Evolutionary conservation across 805 yeast species (phyloP).

Genomic region (Lipomyces mesembrius): DNA sequence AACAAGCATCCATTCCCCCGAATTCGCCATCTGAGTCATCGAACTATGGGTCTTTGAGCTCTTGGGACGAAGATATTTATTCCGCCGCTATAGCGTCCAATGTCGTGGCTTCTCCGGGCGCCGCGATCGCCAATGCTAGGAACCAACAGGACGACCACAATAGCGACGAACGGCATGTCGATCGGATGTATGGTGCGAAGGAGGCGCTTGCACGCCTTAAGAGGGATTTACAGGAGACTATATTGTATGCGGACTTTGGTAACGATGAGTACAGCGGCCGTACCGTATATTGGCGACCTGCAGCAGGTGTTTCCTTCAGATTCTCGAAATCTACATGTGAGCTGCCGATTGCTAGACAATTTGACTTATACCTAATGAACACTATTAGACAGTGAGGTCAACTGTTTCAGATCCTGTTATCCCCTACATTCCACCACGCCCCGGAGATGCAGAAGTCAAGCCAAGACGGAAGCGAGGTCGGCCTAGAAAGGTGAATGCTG

Average conservation of each 20-base stretch:
- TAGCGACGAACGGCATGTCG: background rate
- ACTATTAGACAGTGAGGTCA: conserved; percentile 7
- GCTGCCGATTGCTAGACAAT: background rate
- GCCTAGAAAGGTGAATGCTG: background rate
- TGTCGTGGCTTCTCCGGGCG: background rate
- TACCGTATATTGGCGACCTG: background rate
- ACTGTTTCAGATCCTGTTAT: background rate
- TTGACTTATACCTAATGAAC: background rate
- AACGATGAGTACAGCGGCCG: background rate
- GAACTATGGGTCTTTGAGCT: conserved; percentile 4
- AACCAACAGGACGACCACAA: background rate
- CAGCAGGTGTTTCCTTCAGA: background rate
- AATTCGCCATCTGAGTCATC: background rate
- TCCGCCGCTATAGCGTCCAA: background rate
- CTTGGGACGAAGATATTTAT: conserved; percentile 5
- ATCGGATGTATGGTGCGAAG: conserved; percentile 3
- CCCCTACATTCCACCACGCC: background rate
- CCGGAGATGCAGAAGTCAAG: conserved; percentile 1
- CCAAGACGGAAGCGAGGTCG: conserved; percentile 4
- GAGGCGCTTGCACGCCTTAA: background rate
- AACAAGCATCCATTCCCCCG: background rate
- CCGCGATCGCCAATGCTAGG: background rate
- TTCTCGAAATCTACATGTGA: background rate
- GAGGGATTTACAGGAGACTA: background rate
- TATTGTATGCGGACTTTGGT: background rate